Evolutionary conservation across 2,329 filamentous ascomycete species (phyloP).

Genomic region (Aspergillus spinulosporus): DNA sequence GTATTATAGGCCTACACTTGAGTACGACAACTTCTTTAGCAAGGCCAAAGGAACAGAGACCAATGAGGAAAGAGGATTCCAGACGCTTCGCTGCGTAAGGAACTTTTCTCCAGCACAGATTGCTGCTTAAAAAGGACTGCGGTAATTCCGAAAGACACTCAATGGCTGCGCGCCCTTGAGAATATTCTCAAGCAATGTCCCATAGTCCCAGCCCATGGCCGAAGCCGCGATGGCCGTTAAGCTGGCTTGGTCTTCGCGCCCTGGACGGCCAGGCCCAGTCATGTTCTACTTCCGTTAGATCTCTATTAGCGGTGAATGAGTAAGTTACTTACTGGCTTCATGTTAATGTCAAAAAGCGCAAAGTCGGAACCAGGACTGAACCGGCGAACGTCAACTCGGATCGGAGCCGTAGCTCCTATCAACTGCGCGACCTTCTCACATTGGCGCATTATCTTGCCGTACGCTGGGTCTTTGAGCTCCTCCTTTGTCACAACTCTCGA

Average conservation of each 20-base stretch:
- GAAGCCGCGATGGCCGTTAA: slow-evolving; percentile 48
- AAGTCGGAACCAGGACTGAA: slow-evolving; percentile 40
- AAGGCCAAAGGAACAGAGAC: no score
- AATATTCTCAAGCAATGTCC: slow-evolving; percentile 40
- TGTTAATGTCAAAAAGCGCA: slow-evolving; percentile 54
- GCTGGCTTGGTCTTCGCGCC: slow-evolving; percentile 51
- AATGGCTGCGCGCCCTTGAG: slow-evolving; percentile 22
- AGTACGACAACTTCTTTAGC: no score
- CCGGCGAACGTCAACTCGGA: slow-evolving; percentile 51
- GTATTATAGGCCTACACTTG: no score
- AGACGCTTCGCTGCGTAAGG: no score
- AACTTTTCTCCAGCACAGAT: no score
- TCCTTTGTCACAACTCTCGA: slow-evolving; percentile 41
- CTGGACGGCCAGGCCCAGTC: slow-evolving; percentile 51
- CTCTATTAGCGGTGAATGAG: background rate
- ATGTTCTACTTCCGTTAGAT: slow-evolving; percentile 39
- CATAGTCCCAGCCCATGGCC: slow-evolving; percentile 47
- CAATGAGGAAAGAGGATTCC: no score
- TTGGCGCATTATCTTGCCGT: slow-evolving; percentile 36
- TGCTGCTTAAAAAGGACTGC: slow-evolving; percentile 13
- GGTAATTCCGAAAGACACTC: slow-evolving; percentile 15
- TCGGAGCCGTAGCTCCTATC: slow-evolving; percentile 46
- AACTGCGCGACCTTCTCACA: slow-evolving; percentile 45
- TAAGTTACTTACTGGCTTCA: slow-evolving; percentile 49
- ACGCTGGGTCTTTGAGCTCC: slow-evolving; percentile 37